Evolutionary conservation across 2,329 filamentous ascomycete species (phyloP).

Genomic region (Coniochaeta prunicola): DNA sequence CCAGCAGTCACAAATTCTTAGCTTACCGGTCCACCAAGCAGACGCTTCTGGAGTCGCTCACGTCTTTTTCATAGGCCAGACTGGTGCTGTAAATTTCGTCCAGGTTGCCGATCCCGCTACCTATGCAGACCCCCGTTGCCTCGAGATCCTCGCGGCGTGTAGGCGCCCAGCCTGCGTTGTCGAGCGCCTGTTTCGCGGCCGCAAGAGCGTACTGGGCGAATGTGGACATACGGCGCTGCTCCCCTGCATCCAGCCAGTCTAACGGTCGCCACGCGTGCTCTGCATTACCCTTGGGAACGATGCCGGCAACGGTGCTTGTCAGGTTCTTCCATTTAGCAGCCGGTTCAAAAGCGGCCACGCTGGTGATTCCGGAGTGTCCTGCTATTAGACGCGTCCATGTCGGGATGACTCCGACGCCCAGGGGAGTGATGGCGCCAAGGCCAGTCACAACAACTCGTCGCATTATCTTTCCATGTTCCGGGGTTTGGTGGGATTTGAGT

Average conservation of each 20-base stretch:
- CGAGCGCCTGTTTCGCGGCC: constrained; percentile 76
- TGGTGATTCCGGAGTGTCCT: constrained; percentile 73
- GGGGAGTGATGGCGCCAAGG: constrained; percentile 72
- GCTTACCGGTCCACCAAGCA: constrained; percentile 3
- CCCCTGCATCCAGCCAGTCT: constrained; percentile 46
- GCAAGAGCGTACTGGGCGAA: constrained; percentile 91
- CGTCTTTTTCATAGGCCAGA: constrained; percentile 64
- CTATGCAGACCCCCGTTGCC: constrained; percentile 81
- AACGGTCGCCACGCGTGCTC: constrained; percentile 37
- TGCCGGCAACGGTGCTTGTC: constrained; percentile 77
- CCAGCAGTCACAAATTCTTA: constrained; percentile 6
- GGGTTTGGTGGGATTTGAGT: background rate
- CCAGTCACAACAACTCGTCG: constrained; percentile 78
- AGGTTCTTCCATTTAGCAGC: constrained; percentile 58
- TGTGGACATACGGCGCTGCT: constrained; percentile 73
- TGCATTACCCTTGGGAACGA: constrained; percentile 56
- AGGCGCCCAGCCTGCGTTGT: constrained; percentile 73
- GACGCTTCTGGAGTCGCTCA: constrained; percentile 32
- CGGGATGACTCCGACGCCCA: constrained; percentile 69
- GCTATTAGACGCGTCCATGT: constrained; percentile 79
- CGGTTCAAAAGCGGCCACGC: constrained; percentile 54
- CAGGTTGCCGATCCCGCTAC: constrained; percentile 91
- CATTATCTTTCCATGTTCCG: constrained; percentile 39
- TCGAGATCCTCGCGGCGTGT: constrained; percentile 56
- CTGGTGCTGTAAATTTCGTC: constrained; percentile 85